Conservation (phyloP, 2,329 filamentous ascomycete species). For the Coniochaeta sp. region DNA sequence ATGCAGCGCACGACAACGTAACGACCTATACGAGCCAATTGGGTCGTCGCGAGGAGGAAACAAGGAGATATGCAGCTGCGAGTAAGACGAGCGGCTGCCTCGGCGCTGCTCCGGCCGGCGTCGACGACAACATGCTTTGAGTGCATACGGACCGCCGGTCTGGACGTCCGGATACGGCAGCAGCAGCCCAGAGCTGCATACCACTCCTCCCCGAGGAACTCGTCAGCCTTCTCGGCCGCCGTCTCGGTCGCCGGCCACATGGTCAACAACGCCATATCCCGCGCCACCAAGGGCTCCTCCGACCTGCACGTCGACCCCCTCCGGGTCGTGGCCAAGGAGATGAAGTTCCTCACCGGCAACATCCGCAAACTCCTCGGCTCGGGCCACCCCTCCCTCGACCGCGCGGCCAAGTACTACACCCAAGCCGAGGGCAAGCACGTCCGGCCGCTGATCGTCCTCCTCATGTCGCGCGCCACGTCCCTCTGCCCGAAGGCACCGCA, state of each 20-base stretch:
- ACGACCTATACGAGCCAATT: slow-evolving; percentile 16
- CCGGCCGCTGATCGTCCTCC: slow-evolving; percentile 83
- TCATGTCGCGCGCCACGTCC: slow-evolving; percentile 94
- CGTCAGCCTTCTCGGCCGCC: slow-evolving; percentile 70
- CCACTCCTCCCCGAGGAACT: slow-evolving; percentile 35
- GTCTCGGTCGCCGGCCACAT: slow-evolving; percentile 65
- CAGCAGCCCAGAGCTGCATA: slow-evolving; percentile 26
- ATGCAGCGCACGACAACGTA: not conserved
- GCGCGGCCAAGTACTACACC: slow-evolving; percentile 96
- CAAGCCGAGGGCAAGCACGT: slow-evolving; percentile 96
- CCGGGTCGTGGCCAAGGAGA: slow-evolving; percentile 86
- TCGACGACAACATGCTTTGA: slow-evolving; percentile 30
- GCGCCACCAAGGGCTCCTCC: slow-evolving; percentile 43
- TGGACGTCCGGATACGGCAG: slow-evolving; percentile 25
- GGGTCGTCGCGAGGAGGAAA: slow-evolving; percentile 17
- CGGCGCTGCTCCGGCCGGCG: slow-evolving; percentile 36
- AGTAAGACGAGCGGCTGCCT: slow-evolving; percentile 36
- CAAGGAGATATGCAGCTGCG: slow-evolving; percentile 40
- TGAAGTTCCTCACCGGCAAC: slow-evolving; percentile 92
- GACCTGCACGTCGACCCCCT: slow-evolving; percentile 79
- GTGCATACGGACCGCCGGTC: slow-evolving; percentile 24
- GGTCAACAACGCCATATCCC: slow-evolving; percentile 59
- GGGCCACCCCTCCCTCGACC: slow-evolving; percentile 88
- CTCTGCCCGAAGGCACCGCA: slow-evolving; percentile 55
- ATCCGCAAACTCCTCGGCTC: slow-evolving; percentile 90